A percentile compares a stretch with the other conserved stretches of the same genome.
Evolutionary conservation across 495 filamentous ascomycete genomes (phyloP).

Genomic region (Daldinia loculata): DNA sequence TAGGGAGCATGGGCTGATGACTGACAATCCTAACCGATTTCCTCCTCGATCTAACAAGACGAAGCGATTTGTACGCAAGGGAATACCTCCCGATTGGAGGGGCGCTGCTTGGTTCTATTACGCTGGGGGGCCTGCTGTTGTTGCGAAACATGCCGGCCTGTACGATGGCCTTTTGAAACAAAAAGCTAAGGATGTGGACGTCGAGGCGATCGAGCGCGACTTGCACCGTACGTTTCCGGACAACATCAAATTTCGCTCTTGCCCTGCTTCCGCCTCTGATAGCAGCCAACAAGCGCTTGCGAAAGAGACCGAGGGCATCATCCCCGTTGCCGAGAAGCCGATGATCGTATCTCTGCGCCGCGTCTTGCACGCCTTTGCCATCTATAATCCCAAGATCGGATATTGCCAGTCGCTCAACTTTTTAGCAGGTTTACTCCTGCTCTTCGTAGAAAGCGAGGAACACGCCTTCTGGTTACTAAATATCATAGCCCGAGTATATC

Average conservation of each 20-base stretch:
- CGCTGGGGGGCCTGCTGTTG: constrained; percentile 82
- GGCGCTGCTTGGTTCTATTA: constrained; percentile 98
- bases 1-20: constrained; percentile 76
- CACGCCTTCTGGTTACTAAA: constrained; percentile 95
- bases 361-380: constrained; percentile 87
- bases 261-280: constrained; percentile 32
- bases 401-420: constrained; percentile 99
- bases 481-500: constrained; percentile 85
- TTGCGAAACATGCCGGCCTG: constrained; percentile 75
- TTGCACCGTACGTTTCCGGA: constrained; percentile 96
- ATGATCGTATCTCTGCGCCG: constrained; percentile 83
- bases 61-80: constrained; percentile 91
- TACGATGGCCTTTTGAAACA: constrained; percentile 74
- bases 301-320: constrained; percentile 24
- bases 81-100: constrained; percentile 92
- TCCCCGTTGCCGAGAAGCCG: constrained; percentile 68
- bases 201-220: constrained; percentile 94
- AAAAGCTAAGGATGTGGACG: constrained; percentile 72
- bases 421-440: constrained; percentile 90
- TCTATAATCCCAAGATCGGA: constrained; percentile 87
- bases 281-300: constrained; percentile 46
- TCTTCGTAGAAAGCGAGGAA: constrained; percentile 87
- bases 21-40: constrained; percentile 76
- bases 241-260: constrained; percentile 76
- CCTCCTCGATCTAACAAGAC: constrained; percentile 81